These are phyloP conservation scores for Arthrobotrys pseudoclavata DNA, from an alignment of 2,329 filamentous ascomycete species.

Conservation along the genomic window DNA sequence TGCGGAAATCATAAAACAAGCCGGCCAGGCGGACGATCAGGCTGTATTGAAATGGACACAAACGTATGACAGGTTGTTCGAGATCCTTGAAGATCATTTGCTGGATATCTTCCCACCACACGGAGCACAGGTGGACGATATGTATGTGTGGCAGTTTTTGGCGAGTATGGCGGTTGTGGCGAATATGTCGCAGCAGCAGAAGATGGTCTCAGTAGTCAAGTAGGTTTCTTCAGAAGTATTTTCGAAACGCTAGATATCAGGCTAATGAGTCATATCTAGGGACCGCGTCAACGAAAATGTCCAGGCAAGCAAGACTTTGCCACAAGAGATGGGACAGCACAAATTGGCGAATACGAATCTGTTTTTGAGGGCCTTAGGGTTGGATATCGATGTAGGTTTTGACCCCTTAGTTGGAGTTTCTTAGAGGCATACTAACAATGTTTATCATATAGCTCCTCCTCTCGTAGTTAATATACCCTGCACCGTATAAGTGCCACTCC, in stretches of 20 bases:
- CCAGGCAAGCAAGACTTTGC: constrained; percentile 86
- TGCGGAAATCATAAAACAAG: constrained; percentile 91
- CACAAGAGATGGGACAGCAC: constrained; percentile 84
- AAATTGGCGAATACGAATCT: constrained; percentile 93
- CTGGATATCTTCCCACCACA: constrained; percentile 89
- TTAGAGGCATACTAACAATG: constrained; percentile 5
- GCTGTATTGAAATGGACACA: constrained; percentile 86
- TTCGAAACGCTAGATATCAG: neutral
- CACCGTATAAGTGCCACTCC: neutral
- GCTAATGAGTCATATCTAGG: constrained; percentile 64
- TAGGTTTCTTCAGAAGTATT: constrained; percentile 65
- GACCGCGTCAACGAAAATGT: constrained; percentile 98
- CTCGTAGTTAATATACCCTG: neutral
- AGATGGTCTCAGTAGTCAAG: constrained; percentile 94
- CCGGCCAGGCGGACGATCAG: constrained; percentile 76
- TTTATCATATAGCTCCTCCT: constrained; percentile 2
- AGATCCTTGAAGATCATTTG: constrained; percentile 84
- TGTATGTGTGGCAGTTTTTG: constrained; percentile 98
- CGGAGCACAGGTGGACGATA: constrained; percentile 90
- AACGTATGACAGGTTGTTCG: constrained; percentile 89
- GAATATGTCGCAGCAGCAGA: constrained; percentile 92
- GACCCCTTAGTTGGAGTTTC: neutral
- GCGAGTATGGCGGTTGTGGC: constrained; percentile 95
- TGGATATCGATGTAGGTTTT: constrained; percentile 80
- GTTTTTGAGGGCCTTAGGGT: constrained; percentile 98